A percentile compares a stretch with the other conserved stretches of the same genome.
These are phyloP conservation scores for Solanum hybrid DNA, from an alignment of 305 asterid genomes.

Conservation along the genomic window DNA sequence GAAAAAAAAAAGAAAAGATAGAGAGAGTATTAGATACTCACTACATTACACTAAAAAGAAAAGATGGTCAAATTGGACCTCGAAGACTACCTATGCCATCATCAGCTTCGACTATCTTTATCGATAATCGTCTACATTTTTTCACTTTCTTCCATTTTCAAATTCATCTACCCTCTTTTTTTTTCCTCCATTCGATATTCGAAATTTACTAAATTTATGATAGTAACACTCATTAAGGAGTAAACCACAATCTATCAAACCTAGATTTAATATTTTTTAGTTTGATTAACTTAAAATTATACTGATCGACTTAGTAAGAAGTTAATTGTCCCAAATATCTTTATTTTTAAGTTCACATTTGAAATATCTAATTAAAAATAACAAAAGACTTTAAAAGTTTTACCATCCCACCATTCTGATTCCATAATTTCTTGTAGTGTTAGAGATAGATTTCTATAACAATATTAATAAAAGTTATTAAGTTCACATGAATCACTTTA, in stretches of 20 bases:
- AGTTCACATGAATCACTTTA: not conserved
- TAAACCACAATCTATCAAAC: not conserved
- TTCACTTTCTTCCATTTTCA: constrained; percentile 34
- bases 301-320: not conserved
- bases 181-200: not conserved
- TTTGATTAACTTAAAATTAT: not conserved
- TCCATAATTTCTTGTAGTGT: not conserved
- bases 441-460: not conserved
- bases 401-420: not conserved
- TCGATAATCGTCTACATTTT: constrained; percentile 47
- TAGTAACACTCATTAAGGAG: not conserved
- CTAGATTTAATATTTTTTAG: not conserved
- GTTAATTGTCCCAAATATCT: not conserved
- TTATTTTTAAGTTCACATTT: not conserved
- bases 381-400: not conserved
- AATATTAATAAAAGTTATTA: not conserved
- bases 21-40: constrained; percentile 15
- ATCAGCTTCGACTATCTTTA: constrained; percentile 68
- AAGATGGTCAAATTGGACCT: constrained; percentile 94
- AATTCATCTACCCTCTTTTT: not conserved
- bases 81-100: constrained; percentile 83
- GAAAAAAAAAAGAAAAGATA: constrained; percentile 41
- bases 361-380: not conserved
- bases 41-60: constrained; percentile 17
- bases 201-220: not conserved